Evolutionary conservation across 345 rosid genomes (phyloP).

Genomic region (Eucalyptus pauciflora): DNA sequence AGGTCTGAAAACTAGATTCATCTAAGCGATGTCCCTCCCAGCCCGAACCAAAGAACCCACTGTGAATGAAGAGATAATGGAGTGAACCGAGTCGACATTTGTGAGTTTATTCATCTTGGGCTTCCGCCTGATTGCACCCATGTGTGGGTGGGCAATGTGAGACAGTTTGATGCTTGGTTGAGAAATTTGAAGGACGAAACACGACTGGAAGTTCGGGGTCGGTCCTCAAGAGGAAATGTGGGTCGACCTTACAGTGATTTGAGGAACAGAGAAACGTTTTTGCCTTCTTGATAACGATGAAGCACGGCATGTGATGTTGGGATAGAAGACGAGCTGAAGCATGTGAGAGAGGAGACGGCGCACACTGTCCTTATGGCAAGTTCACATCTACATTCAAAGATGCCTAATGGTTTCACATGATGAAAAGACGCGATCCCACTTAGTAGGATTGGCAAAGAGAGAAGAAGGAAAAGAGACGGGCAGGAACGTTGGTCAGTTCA

Average conservation of each 20-base stretch:
- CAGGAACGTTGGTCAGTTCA: background rate
- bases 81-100: background rate
- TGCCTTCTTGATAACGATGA: background rate
- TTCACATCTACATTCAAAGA: background rate
- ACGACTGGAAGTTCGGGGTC: background rate
- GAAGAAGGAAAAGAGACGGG: background rate
- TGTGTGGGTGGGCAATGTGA: background rate
- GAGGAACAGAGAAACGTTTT: background rate
- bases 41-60: background rate
- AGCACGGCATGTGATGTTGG: background rate
- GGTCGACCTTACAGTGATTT: background rate
- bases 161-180: background rate
- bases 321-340: background rate
- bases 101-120: background rate
- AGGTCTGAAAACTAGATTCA: background rate
- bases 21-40: no score
- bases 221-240: background rate
- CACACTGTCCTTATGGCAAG: accelerated
- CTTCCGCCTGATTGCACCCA: background rate
- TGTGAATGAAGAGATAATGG: background rate
- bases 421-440: background rate
- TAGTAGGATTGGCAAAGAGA: background rate
- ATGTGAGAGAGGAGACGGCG: background rate
- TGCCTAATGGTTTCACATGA: background rate
- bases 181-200: background rate